These are phyloP conservation scores for Penicillium egyptiacum DNA, from an alignment of 495 filamentous ascomycete genomes.

Conservation along the genomic window DNA sequence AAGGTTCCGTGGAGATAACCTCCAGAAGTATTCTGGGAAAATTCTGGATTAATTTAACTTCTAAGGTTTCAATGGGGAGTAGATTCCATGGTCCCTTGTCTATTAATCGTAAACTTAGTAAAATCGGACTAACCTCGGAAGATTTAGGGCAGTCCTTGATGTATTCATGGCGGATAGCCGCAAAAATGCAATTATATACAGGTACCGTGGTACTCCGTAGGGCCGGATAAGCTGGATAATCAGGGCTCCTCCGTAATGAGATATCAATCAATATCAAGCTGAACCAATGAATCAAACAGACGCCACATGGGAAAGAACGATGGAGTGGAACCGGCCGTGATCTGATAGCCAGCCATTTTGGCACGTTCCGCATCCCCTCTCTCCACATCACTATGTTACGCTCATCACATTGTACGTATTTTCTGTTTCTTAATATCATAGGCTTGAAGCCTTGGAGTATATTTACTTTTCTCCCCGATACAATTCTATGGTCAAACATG, in stretches of 20 bases:
- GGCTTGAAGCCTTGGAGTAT: not conserved
- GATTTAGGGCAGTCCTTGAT: too few relatives aligned
- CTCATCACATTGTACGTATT: not conserved
- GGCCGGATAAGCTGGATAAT: too few relatives aligned
- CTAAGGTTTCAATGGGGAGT: too few relatives aligned
- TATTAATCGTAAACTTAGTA: too few relatives aligned
- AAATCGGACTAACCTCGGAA: too few relatives aligned
- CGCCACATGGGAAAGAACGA: conserved; percentile 29
- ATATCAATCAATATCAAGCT: too few relatives aligned
- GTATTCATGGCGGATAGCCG: too few relatives aligned
- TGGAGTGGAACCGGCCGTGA: conserved; percentile 13
- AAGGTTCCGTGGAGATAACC: not conserved
- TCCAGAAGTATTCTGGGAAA: conserved; percentile 1
- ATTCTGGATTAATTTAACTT: too few relatives aligned
- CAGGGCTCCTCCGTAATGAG: not conserved
- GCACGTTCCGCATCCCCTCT: conserved; percentile 31
- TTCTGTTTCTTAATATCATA: not conserved
- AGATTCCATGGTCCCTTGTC: too few relatives aligned
- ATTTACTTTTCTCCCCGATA: not conserved
- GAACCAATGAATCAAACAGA: conserved; percentile 3
- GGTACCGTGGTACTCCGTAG: too few relatives aligned
- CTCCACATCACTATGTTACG: conserved; percentile 19
- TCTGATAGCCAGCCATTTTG: conserved; percentile 38
- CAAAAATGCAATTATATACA: too few relatives aligned
- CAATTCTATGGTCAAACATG: conserved; percentile 9